Base-by-base conservation (phyloP, 257 asterid genomes). In the Rehmannia glutinosa region DNA sequence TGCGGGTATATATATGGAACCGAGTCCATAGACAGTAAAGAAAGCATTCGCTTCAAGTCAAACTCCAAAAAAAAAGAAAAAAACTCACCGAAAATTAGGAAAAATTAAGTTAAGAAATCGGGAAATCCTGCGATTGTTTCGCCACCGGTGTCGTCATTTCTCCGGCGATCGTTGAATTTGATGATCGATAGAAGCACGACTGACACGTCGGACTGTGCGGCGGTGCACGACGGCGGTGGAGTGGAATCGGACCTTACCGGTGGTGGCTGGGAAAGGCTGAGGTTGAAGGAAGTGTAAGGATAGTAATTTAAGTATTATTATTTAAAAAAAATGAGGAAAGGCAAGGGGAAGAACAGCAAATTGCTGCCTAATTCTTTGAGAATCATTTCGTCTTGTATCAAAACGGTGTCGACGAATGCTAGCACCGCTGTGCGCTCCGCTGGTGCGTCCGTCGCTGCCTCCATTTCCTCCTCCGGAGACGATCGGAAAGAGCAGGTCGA, bases 401-500 rank as follows among this genome's bases (percentile, higher is more conserved):
- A 52, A 66, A 83, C 85, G 39, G 92, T 85, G 68, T 87, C 95
- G 64, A 87, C 90, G 59, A 83, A 85, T 81, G 95, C 95, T 62
- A 78, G 81, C 86, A 87, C 87, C 62, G 95, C 80, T 46, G 92
- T 83, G 42, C 90, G 92, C 54, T 81, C 90, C 21, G 91, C 91
- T 35, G 81, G 91, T 43, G 91, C 91, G 1, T 75, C 91, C 5
- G 91, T 84, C 52, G 85, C 95, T 41, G 82, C 92, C 53, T 81
- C 95, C 52, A 74, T 87, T 74, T 83, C 88, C 5, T 64, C 88
- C 0, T 39, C 84, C 2, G 74, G 73, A 15, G 90, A 87, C 55
- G 90, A 81, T 85, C 90, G 85, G 27, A 87, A 62, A 71, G 95
- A 87, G 78, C 95, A 85, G 92, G 95, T 87, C 51, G 49, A 24